A percentile compares a stretch with the other conserved stretches of the same genome.
Conservation (phyloP, 371 early-diverging fungal genomes). For the Rhizopus microsporus region DNA sequence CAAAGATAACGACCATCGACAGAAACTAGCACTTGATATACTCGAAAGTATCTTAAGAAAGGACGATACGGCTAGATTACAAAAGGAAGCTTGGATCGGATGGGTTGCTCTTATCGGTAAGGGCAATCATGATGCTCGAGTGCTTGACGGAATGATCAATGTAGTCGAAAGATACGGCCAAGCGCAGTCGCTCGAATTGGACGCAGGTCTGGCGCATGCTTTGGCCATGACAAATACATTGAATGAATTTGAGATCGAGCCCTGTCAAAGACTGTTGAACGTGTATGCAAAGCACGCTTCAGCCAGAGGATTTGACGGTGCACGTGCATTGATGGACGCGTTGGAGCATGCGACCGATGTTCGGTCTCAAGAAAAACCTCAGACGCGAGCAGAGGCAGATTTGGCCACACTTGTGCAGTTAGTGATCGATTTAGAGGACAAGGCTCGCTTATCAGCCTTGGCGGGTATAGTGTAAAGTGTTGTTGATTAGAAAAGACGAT, state of each 20-base stretch:
- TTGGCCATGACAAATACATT: slow-evolving; percentile 37
- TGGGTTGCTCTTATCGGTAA: slow-evolving; percentile 36
- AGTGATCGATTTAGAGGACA: slow-evolving; percentile 12
- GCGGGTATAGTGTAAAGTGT: slow-evolving; percentile 41
- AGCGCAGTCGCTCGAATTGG: not conserved
- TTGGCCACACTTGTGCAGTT: slow-evolving; percentile 25
- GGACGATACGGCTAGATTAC: not conserved
- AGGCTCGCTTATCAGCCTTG: slow-evolving; percentile 26
- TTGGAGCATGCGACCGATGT: slow-evolving; percentile 46
- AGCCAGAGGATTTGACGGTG: slow-evolving; percentile 9
- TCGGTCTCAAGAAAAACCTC: slow-evolving; percentile 33
- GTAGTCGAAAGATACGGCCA: slow-evolving; percentile 16
- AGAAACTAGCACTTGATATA: not conserved
- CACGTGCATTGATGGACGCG: slow-evolving; percentile 29
- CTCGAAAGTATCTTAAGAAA: not conserved
- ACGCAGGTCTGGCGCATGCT: slow-evolving; percentile 47
- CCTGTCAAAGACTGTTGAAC: slow-evolving; percentile 27
- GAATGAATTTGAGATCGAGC: slow-evolving; percentile 41
- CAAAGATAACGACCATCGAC: not conserved
- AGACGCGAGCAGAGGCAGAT: slow-evolving; percentile 33
- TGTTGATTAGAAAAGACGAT: not conserved
- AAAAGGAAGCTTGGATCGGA: slow-evolving; percentile 44
- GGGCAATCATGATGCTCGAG: slow-evolving; percentile 17
- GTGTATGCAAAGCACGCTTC: slow-evolving; percentile 24
- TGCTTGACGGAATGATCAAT: slow-evolving; percentile 27